Evolutionary conservation across 2,329 filamentous ascomycete species (phyloP).

Genomic region (Neodidymelliopsis sp.): DNA sequence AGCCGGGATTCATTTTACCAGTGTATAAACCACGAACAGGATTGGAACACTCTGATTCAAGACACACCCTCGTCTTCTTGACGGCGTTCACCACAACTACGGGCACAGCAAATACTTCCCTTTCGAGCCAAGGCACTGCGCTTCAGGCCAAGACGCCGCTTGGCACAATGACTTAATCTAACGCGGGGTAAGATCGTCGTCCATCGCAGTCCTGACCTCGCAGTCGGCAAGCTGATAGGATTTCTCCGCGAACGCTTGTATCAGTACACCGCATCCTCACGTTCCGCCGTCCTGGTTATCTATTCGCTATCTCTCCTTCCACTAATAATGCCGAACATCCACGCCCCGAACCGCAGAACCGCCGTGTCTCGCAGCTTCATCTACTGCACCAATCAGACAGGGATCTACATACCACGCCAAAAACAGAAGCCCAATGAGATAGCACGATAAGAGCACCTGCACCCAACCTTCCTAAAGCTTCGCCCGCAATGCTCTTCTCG

Average conservation of each 20-base stretch:
- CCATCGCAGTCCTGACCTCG: conserved; percentile 3
- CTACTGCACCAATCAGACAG: conserved; percentile 35
- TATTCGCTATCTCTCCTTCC: conserved; percentile 30
- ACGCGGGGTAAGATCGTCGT: conserved; percentile 17
- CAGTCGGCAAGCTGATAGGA: conserved; percentile 7
- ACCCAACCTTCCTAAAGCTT: conserved; percentile 17
- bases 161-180: conserved; percentile 7
- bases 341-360: conserved; percentile 31
- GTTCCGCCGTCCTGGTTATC: conserved; percentile 22
- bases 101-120: not conserved
- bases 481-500: conserved; percentile 16
- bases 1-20: not conserved
- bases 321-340: conserved; percentile 18
- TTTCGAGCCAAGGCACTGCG: conserved; percentile 11
- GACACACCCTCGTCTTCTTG: not conserved
- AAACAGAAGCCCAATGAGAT: conserved; percentile 35
- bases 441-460: conserved; percentile 40
- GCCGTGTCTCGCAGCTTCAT: conserved; percentile 26
- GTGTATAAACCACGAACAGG: not conserved
- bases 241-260: not conserved
- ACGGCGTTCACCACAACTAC: not conserved
- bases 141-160: conserved; percentile 1
- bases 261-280: conserved; percentile 23
- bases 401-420: conserved; percentile 24
- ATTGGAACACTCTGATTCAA: not conserved